phyloP scores from a whole-genome alignment of 306 rosid genomes.

The Fagus sylvatica region DNA sequence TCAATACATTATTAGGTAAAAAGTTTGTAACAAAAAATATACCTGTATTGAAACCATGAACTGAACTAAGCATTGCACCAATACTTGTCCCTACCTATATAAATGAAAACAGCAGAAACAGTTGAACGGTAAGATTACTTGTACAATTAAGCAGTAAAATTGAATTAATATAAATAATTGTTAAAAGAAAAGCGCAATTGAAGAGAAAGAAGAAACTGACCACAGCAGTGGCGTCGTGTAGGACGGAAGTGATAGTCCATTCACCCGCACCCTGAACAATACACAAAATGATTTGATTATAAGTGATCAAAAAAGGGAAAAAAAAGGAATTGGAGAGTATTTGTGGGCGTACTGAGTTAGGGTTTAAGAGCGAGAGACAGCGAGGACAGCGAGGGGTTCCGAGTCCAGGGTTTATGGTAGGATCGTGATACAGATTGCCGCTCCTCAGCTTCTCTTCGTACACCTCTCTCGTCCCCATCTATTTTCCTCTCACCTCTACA shows the following conservation, averaged over 20 bases:
- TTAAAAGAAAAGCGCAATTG: not conserved
- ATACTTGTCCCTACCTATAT: constrained; percentile 80
- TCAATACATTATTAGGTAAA: not conserved
- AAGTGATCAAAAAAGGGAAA: constrained; percentile 23
- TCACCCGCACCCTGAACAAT: constrained; percentile 61
- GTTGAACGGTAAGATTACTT: not conserved
- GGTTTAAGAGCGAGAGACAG: constrained; percentile 73
- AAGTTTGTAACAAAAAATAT: not conserved
- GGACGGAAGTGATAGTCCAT: constrained; percentile 79
- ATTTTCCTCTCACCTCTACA: not conserved
- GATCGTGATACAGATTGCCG: constrained; percentile 77
- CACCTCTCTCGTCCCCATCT: constrained; percentile 85
- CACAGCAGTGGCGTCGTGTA: constrained; percentile 71
- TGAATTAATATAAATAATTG: not conserved
- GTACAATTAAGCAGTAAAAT: not conserved
- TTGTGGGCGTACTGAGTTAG: constrained; percentile 38
- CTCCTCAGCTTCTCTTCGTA: constrained; percentile 77
- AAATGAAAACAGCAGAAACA: not conserved
- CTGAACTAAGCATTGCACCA: constrained; percentile 81
- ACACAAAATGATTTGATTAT: not conserved
- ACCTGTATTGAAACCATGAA: constrained; percentile 78
- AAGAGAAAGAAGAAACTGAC: constrained; percentile 44
- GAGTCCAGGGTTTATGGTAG: constrained; percentile 89
- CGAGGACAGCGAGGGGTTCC: constrained; percentile 92
- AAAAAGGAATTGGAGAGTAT: not conserved